phyloP scores from a whole-genome alignment of 495 filamentous ascomycete genomes.

The Daldinia bambusicola region DNA sequence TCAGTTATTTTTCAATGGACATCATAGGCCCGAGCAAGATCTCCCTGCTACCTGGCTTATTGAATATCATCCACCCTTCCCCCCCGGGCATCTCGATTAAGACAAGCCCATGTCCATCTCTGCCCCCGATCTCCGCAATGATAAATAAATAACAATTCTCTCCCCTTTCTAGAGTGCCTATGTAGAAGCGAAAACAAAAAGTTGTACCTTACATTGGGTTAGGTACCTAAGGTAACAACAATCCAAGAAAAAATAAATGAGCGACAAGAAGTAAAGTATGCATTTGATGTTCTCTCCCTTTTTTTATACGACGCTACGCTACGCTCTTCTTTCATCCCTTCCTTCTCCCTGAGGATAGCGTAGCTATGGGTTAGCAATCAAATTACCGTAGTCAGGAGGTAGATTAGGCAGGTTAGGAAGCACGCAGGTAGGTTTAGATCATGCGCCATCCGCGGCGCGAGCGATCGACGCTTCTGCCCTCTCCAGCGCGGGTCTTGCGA shows the following conservation, averaged over 20 bases:
- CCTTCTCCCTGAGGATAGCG: too few species aligned
- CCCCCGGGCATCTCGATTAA: conserved; percentile 7
- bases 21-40: conserved; percentile 20
- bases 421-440: conserved; percentile 5
- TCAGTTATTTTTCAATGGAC: conserved; percentile 5
- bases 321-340: neutral
- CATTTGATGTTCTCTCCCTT: conserved; percentile 14
- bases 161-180: neutral
- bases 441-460: conserved; percentile 33
- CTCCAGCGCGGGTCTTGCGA: neutral
- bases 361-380: too few species aligned
- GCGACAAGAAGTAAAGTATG: conserved; percentile 39
- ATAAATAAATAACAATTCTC: neutral
- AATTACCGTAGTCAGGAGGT: too few species aligned
- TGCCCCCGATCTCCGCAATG: conserved; percentile 13
- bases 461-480: conserved; percentile 15
- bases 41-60: conserved; percentile 3
- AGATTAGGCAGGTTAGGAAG: too few species aligned
- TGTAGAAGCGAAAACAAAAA: conserved; percentile 10
- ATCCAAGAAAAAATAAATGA: conserved; percentile 29
- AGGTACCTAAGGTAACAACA: too few species aligned
- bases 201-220: too few species aligned
- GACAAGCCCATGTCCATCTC: neutral
- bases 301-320: conserved; percentile 30
- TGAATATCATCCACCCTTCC: neutral